Conservation (phyloP, 768 basidiomycete genomes). For the Gloeostereum incarnatum region DNA sequence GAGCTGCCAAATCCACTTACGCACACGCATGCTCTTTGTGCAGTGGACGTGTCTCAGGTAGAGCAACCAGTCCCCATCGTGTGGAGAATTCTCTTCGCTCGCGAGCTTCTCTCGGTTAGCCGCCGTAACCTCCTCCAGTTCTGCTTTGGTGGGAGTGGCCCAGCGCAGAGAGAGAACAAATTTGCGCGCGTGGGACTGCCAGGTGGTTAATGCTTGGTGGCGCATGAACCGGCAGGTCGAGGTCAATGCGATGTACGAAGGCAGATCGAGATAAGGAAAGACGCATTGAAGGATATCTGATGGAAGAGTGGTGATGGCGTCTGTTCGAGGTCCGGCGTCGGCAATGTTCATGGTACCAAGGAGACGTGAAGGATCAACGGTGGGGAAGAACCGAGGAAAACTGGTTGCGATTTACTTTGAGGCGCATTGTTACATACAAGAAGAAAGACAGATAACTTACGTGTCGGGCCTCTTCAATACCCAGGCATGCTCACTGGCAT, state of each 20-base stretch:
- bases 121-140: constrained; percentile 7
- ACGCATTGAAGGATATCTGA: constrained; percentile 14
- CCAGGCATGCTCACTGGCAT: constrained; percentile 9
- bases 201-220: constrained; percentile 12
- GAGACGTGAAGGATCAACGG: constrained; percentile 9
- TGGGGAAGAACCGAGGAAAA: constrained; percentile 14
- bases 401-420: constrained; percentile 8
- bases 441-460: constrained; percentile 11
- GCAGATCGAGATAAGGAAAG: constrained; percentile 12
- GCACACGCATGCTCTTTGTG: constrained; percentile 14
- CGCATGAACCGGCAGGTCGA: constrained; percentile 18
- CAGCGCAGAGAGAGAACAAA: constrained; percentile 15
- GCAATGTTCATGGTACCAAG: background rate
- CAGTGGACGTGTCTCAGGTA: constrained; percentile 16
- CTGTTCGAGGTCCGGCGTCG: constrained; percentile 1
- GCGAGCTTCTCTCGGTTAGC: constrained; percentile 8
- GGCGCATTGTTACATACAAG: background rate
- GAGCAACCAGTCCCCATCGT: constrained; percentile 16
- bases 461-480: constrained; percentile 12
- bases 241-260: constrained; percentile 12
- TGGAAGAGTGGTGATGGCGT: constrained; percentile 12
- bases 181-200: constrained; percentile 14
- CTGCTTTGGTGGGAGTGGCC: constrained; percentile 13
- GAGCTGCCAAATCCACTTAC: constrained; percentile 16
- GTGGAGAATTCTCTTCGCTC: constrained; percentile 6